phyloP scores from a whole-genome alignment of 2,329 filamentous ascomycete species.

The Trichophyton rubrum region DNA sequence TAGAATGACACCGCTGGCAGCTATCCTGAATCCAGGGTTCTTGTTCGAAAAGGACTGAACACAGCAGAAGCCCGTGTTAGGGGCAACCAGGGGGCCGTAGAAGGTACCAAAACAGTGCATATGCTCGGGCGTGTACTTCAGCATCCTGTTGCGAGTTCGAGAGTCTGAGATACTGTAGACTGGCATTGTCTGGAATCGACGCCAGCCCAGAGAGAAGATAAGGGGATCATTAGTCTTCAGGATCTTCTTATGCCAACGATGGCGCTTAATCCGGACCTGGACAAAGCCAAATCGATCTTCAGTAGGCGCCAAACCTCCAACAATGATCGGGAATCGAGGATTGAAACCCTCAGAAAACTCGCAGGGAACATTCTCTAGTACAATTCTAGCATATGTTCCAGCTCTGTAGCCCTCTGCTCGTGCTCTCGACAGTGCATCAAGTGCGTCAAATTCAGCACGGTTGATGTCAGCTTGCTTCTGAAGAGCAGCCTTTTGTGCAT shows the following conservation, averaged over 20 bases:
- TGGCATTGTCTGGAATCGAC: slow-evolving; percentile 81
- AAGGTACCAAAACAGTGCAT: slow-evolving; percentile 98
- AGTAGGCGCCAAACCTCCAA: slow-evolving; percentile 83
- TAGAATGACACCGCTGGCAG: slow-evolving; percentile 84
- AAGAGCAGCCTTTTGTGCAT: slow-evolving; percentile 84
- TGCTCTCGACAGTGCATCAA: slow-evolving; percentile 72
- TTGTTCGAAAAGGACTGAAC: slow-evolving; percentile 78
- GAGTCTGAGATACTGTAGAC: slow-evolving; percentile 94
- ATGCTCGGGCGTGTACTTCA: slow-evolving; percentile 98
- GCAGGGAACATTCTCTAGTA: slow-evolving; percentile 76
- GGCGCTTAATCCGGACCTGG: slow-evolving; percentile 90
- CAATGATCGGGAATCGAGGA: slow-evolving; percentile 66
- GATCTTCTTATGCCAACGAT: slow-evolving; percentile 98
- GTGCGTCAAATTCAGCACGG: slow-evolving; percentile 74
- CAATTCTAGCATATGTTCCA: slow-evolving; percentile 83
- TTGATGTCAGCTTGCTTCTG: slow-evolving; percentile 97
- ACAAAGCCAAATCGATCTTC: slow-evolving; percentile 94
- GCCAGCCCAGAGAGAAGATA: slow-evolving; percentile 93
- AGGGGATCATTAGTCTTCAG: slow-evolving; percentile 95
- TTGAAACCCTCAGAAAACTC: slow-evolving; percentile 81
- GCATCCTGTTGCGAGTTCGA: slow-evolving; percentile 85
- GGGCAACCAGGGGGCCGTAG: slow-evolving; percentile 86
- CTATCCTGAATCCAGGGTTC: slow-evolving; percentile 82
- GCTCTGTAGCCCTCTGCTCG: slow-evolving; percentile 83
- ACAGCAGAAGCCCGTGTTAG: slow-evolving; percentile 90